Conservation (phyloP, 1,284 basidiomycete species). For the Tilletiaria anomala region DNA sequence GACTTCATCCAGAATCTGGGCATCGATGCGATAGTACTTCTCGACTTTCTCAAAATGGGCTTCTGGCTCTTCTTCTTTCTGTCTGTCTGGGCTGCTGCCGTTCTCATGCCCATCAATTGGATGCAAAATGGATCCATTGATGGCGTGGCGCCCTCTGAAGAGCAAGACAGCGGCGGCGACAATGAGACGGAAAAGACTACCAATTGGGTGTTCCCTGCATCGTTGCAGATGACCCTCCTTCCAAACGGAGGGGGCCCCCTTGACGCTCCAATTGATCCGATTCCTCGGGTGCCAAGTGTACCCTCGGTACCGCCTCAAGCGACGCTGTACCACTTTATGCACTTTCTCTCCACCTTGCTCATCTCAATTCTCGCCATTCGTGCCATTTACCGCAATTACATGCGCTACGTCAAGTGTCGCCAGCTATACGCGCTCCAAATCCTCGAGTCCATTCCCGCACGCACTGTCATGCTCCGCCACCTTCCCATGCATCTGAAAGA, state of each 20-base stretch:
- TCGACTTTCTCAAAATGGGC: constrained; percentile 87
- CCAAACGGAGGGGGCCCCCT: too few relatives aligned
- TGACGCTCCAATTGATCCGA: constrained; percentile 9
- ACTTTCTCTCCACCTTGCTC: constrained; percentile 81
- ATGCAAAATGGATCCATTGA: constrained; percentile 35
- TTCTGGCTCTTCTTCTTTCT: constrained; percentile 74
- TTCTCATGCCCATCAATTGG: constrained; percentile 38
- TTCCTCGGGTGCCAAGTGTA: constrained; percentile 20
- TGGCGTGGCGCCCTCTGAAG: constrained; percentile 37
- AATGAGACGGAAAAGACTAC: too few relatives aligned
- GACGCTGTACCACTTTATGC: constrained; percentile 47
- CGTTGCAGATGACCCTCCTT: not conserved
- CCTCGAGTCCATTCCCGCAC: constrained; percentile 79
- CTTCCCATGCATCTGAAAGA: constrained; percentile 68
- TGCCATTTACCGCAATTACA: constrained; percentile 76
- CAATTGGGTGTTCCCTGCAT: not conserved
- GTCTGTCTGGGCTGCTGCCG: constrained; percentile 47
- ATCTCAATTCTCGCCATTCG: constrained; percentile 74
- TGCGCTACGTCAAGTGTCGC: constrained; percentile 73
- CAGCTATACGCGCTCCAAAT: constrained; percentile 86
- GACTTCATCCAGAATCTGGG: too few relatives aligned
- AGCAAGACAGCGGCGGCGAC: constrained; percentile 6
- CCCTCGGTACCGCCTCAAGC: constrained; percentile 14
- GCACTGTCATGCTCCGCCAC: constrained; percentile 75
- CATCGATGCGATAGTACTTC: constrained; percentile 80